Evolutionary conservation across 2,329 filamentous ascomycete genomes (phyloP).

Genomic region (Alternaria panax): DNA sequence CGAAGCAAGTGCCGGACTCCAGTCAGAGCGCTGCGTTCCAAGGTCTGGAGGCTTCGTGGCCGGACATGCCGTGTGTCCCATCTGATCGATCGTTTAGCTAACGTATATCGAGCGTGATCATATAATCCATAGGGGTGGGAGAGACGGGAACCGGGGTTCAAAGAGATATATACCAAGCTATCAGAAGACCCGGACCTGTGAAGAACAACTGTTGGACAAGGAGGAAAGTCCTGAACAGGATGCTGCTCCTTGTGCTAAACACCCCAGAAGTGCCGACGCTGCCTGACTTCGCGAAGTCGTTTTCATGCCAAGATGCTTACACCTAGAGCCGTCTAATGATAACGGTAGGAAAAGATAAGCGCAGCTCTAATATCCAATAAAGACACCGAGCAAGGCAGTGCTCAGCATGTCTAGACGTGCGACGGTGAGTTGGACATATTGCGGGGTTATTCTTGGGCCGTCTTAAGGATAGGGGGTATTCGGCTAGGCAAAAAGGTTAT

Average conservation of each 20-base stretch:
- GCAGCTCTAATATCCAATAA: constrained; percentile 9
- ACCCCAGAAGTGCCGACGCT: not conserved
- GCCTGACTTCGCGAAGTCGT: not conserved
- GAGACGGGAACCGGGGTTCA: not conserved
- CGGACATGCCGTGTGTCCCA: constrained; percentile 1
- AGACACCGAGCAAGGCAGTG: not conserved
- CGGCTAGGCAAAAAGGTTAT: too few species aligned
- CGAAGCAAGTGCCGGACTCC: constrained; percentile 8
- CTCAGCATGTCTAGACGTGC: constrained; percentile 10
- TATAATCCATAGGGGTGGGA: not conserved
- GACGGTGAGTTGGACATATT: constrained; percentile 17
- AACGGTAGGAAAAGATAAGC: not conserved
- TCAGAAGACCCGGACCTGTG: not conserved
- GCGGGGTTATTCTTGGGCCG: constrained; percentile 25
- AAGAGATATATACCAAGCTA: constrained; percentile 2
- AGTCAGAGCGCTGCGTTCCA: constrained; percentile 9
- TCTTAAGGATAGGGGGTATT: too few species aligned
- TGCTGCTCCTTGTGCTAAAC: not conserved
- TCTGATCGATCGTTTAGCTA: not conserved
- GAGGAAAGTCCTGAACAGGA: not conserved
- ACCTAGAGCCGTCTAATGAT: not conserved
- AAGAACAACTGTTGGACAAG: not conserved
- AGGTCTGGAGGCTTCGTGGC: constrained; percentile 2
- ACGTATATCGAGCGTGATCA: not conserved
- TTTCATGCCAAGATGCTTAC: constrained; percentile 10